Percentiles rank a stretch among this genome's conserved stretches.
Evolutionary conservation across 2,329 filamentous ascomycete genomes (phyloP).

Genomic region (Phyllosticta ampelicida): DNA sequence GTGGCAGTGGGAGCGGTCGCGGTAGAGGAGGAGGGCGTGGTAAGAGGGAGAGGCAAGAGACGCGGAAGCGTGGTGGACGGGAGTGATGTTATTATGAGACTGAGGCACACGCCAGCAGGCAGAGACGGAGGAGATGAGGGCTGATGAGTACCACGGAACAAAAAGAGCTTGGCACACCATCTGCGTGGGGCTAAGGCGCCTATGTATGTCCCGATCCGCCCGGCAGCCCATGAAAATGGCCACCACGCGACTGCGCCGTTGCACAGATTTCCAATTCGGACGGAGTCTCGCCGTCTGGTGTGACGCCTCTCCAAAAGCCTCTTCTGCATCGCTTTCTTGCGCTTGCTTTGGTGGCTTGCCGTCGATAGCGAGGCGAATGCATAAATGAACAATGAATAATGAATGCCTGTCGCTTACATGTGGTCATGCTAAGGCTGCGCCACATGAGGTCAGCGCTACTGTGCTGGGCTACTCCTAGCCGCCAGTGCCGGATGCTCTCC

Average conservation of each 20-base stretch:
- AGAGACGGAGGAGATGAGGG: conserved; percentile 9
- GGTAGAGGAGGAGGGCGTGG: not conserved
- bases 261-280: not conserved
- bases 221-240: not conserved
- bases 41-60: no score
- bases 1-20: not conserved
- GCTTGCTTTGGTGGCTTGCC: not conserved
- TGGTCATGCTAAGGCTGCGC: no score
- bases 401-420: no score
- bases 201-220: conserved; percentile 3
- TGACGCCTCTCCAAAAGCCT: not conserved
- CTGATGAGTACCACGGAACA: conserved; percentile 4
- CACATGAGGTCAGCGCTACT: no score
- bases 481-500: no score
- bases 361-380: no score
- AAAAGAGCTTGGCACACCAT: no score
- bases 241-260: not conserved
- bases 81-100: not conserved
- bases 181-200: not conserved
- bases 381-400: no score
- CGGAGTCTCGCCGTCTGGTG: not conserved
- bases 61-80: no score
- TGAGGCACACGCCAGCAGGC: not conserved
- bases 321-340: no score
- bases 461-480: no score